Evolutionary conservation across 257 asterid genomes (phyloP), one percentile per base, ranked within the genome.

Genomic region (Pogostemon cablin): DNA sequence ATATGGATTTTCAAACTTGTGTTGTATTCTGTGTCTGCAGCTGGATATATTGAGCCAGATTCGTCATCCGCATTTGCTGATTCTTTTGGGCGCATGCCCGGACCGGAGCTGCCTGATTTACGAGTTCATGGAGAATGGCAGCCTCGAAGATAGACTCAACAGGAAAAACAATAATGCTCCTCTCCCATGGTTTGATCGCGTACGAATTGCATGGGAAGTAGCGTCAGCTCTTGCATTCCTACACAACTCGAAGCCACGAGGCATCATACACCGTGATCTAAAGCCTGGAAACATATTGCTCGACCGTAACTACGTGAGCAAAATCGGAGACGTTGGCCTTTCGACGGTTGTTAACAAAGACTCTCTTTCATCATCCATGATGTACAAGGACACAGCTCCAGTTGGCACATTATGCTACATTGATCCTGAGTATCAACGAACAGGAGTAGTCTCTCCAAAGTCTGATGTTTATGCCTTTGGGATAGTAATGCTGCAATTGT

Each of bases 241-340:
- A 40, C 98, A 93, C 79, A 81, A 78, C 49, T 69, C 96, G 39
- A 88, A 79, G 82, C 93, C 98, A 9, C 71, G 84, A 61, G 76
- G 87, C 10, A 87, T 93, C 68, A 75, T 93, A 37, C 98, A 93
- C 15, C 98, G 98, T 9, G 98, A 93, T 75, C 81, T 93, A 49
- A 93, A 90, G 80, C 98, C 97, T 3, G 96, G 86, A 58, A 93
- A 93, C 87, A 88, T 93, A 77, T 76, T 93, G 74, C 96, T 93
- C 35, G 98, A 88, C 59, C 90, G 75, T 34, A 90, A 90, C 47
- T 32, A 81, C 2, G 89, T 93, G 35, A 90, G 98, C 57, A 93
- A 90, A 81, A 90, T 93, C 7, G 96, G 97, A 20, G 97, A 88
- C 41, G 92, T 93, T 38, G 97, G 98, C 54, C 92, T 93, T 42